Conservation (phyloP, 805 yeast genomes). For the Kodamaea restingae region DNA sequence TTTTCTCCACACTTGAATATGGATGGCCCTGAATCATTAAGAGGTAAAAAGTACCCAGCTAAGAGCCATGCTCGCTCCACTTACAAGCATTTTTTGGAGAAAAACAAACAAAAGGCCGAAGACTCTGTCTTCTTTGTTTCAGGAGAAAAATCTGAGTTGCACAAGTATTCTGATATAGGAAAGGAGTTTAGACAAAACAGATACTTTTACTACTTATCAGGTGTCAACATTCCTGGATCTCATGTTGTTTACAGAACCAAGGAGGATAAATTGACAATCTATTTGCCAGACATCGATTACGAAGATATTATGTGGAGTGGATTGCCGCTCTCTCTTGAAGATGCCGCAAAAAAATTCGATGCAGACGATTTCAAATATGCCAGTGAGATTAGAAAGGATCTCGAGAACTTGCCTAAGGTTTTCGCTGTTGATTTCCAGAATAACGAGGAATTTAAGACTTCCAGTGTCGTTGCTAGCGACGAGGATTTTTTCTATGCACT, state of each 20-base stretch:
- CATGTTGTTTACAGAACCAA: conserved; percentile 56
- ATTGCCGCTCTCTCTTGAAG: conserved; percentile 63
- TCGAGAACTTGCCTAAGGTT: conserved; percentile 28
- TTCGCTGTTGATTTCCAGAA: conserved; percentile 55
- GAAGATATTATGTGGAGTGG: conserved; percentile 99
- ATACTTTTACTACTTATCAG: conserved; percentile 83
- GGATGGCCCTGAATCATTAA: conserved; percentile 12
- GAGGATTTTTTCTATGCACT: conserved; percentile 58
- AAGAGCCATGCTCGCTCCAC: conserved; percentile 66
- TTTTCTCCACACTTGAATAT: conserved; percentile 1
- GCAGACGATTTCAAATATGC: conserved; percentile 77
- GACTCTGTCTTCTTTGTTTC: conserved; percentile 48
- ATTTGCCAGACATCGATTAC: conserved; percentile 75
- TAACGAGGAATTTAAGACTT: conserved; percentile 31
- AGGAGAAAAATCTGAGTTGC: conserved; percentile 55
- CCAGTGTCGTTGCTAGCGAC: conserved; percentile 41
- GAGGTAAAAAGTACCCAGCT: conserved; percentile 70
- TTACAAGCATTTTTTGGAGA: conserved; percentile 32
- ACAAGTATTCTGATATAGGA: conserved; percentile 76
- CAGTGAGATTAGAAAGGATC: conserved; percentile 40
- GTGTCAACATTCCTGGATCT: conserved; percentile 76
- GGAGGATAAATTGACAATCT: conserved; percentile 59
- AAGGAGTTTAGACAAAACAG: conserved; percentile 84
- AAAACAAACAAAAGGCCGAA: conserved; percentile 17
- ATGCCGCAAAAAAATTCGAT: conserved; percentile 64